phyloP scores from a whole-genome alignment of 1,284 basidiomycete genomes.

The Puccinia polysora region DNA sequence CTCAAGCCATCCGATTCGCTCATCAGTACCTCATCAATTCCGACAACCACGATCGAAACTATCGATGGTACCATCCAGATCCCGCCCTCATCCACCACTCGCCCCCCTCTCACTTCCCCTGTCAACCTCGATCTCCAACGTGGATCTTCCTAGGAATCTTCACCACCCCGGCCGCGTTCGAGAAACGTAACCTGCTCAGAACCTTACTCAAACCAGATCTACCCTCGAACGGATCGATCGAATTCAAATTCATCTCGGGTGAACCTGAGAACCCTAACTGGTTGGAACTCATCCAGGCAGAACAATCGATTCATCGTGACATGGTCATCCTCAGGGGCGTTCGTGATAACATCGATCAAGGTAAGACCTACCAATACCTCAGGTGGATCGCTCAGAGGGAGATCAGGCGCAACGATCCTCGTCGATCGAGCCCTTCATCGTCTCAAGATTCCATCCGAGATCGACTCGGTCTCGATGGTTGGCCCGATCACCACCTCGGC shows the following conservation, averaged over 20 bases:
- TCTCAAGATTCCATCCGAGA: not conserved
- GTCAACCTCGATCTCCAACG: not conserved
- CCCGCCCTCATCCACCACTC: not conserved
- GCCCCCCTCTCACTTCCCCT: slow-evolving; percentile 16
- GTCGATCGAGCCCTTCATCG: not conserved
- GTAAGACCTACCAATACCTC: slow-evolving; percentile 25
- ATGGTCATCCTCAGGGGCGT: slow-evolving; percentile 10
- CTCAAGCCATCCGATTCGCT: not conserved
- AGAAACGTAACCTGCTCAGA: slow-evolving; percentile 16
- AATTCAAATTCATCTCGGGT: slow-evolving; percentile 34
- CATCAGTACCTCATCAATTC: not conserved
- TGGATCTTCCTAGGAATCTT: slow-evolving; percentile 33
- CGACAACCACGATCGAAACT: not conserved
- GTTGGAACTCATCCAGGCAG: slow-evolving; percentile 21
- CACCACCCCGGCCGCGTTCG: slow-evolving; percentile 15
- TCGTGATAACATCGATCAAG: slow-evolving; percentile 24
- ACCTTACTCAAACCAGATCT: slow-evolving; percentile 21
- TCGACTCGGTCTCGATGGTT: not conserved
- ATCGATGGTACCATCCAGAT: slow-evolving; percentile 16
- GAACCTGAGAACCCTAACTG: slow-evolving; percentile 23
- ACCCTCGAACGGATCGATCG: slow-evolving; percentile 11
- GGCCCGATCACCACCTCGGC: not conserved
- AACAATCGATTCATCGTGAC: slow-evolving; percentile 14
- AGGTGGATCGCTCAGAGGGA: slow-evolving; percentile 10
- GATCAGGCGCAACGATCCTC: not conserved